Conservation (phyloP, 2,329 filamentous ascomycete species). For the Ceratocystis papillata region DNA sequence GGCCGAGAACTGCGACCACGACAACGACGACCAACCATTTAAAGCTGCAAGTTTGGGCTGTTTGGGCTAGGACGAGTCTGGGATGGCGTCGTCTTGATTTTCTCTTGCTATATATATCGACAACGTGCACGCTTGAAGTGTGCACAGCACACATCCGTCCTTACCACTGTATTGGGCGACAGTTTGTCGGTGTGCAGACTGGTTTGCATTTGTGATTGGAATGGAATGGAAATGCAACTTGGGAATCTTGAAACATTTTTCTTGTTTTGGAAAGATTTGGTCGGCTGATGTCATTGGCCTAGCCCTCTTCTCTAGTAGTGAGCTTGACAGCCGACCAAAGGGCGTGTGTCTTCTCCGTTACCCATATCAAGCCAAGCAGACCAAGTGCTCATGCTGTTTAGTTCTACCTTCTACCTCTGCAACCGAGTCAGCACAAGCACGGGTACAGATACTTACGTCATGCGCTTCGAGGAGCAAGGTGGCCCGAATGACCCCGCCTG, state of each 20-base stretch:
- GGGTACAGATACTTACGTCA: neutral
- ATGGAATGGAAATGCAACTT: slow-evolving; percentile 1
- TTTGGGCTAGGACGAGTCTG: too few relatives aligned
- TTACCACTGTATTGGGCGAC: neutral
- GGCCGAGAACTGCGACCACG: neutral
- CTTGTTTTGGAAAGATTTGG: neutral
- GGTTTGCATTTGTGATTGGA: neutral
- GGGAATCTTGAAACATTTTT: neutral
- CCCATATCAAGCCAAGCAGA: neutral
- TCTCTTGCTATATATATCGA: too few relatives aligned
- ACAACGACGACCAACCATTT: too few relatives aligned
- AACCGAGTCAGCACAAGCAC: neutral
- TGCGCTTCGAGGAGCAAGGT: neutral
- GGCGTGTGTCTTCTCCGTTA: too few relatives aligned
- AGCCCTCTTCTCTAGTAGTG: neutral
- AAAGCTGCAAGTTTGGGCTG: too few relatives aligned
- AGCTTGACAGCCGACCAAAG: neutral
- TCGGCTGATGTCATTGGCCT: slow-evolving; percentile 6
- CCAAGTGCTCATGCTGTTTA: too few relatives aligned
- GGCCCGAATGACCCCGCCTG: neutral
- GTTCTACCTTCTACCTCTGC: too few relatives aligned
- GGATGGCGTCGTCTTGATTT: too few relatives aligned
- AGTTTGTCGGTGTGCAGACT: neutral
- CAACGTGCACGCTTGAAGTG: too few relatives aligned
- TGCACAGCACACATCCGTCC: too few relatives aligned